Evolutionary conservation across 148 eudicot species (phyloP).

Genomic region (Silene conica): DNA sequence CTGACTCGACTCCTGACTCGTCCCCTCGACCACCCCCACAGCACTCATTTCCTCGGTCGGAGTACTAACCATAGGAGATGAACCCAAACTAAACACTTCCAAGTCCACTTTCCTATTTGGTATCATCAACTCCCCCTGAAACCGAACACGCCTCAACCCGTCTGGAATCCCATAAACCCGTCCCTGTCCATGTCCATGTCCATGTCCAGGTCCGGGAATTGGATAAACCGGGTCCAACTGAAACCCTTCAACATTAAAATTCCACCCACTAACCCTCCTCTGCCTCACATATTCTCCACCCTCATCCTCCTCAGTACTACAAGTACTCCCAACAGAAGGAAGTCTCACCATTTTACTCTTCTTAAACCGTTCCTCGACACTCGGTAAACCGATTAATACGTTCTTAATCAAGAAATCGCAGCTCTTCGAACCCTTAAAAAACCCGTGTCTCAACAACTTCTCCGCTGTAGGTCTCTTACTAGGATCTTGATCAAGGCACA

Average conservation of each 20-base stretch:
- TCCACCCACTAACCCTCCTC: conserved; percentile 89
- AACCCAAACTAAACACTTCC: conserved; percentile 20
- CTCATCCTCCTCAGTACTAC: conserved; percentile 32
- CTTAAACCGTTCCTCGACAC: conserved; percentile 59
- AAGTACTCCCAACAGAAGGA: conserved; percentile 23
- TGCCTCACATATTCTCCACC: conserved; percentile 33
- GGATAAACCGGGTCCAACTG: conserved; percentile 65
- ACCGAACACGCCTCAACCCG: conserved; percentile 20
- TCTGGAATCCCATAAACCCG: not conserved
- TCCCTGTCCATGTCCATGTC: not conserved
- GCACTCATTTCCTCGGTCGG: conserved; percentile 26
- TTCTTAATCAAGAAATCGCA: conserved; percentile 57
- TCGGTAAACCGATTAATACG: conserved; percentile 53
- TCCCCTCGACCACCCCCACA: conserved; percentile 16
- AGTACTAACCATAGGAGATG: conserved; percentile 20
- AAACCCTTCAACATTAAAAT: conserved; percentile 65
- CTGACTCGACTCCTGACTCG: not conserved
- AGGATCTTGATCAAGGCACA: conserved; percentile 76
- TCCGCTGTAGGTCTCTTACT: conserved; percentile 65
- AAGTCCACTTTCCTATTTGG: conserved; percentile 23
- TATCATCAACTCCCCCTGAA: conserved; percentile 28
- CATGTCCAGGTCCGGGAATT: not conserved
- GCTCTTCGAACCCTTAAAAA: conserved; percentile 52
- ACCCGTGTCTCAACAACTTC: conserved; percentile 64
- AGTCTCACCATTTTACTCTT: conserved; percentile 27